Evolutionary conservation across 768 basidiomycete species (phyloP).

Genomic region (Galerina sulciceps): DNA sequence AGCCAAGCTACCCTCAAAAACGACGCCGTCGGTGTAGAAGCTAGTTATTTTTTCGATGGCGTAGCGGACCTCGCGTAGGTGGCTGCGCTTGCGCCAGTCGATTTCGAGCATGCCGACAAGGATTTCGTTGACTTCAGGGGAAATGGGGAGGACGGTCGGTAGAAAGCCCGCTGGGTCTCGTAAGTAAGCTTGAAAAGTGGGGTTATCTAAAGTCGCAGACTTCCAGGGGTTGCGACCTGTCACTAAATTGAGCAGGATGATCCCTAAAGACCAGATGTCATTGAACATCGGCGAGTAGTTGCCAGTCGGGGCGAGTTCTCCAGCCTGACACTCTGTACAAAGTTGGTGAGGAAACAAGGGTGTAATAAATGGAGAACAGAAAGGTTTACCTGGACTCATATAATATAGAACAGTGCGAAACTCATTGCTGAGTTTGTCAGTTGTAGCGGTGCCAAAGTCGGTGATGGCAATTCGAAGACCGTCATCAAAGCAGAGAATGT

Average conservation of each 20-base stretch:
- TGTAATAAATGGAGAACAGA: background rate
- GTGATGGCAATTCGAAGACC: slow-evolving; percentile 87
- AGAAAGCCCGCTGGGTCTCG: slow-evolving; percentile 82
- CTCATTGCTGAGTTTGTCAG: slow-evolving; percentile 85
- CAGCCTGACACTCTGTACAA: slow-evolving; percentile 86
- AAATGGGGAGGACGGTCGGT: slow-evolving; percentile 85
- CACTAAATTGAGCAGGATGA: slow-evolving; percentile 95
- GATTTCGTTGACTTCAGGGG: slow-evolving; percentile 73
- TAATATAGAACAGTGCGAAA: slow-evolving; percentile 97
- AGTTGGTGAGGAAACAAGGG: slow-evolving; percentile 4
- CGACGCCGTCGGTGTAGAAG: slow-evolving; percentile 73
- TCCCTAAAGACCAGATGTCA: slow-evolving; percentile 97
- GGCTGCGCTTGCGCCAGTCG: slow-evolving; percentile 47
- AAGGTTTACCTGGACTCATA: slow-evolving; percentile 86
- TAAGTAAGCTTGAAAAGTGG: slow-evolving; percentile 93
- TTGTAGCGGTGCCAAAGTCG: slow-evolving; percentile 95
- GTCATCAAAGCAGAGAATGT: slow-evolving; percentile 85
- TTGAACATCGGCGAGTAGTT: slow-evolving; percentile 90
- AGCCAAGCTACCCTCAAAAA: slow-evolving; percentile 79
- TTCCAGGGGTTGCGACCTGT: slow-evolving; percentile 99
- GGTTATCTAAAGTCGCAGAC: slow-evolving; percentile 85
- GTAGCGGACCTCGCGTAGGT: slow-evolving; percentile 51
- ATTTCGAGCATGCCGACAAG: slow-evolving; percentile 79
- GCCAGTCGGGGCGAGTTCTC: slow-evolving; percentile 70
- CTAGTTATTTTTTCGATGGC: slow-evolving; percentile 57